phyloP scores from a whole-genome alignment of 2,329 filamentous ascomycete genomes.

The Monosporascus sp. region DNA sequence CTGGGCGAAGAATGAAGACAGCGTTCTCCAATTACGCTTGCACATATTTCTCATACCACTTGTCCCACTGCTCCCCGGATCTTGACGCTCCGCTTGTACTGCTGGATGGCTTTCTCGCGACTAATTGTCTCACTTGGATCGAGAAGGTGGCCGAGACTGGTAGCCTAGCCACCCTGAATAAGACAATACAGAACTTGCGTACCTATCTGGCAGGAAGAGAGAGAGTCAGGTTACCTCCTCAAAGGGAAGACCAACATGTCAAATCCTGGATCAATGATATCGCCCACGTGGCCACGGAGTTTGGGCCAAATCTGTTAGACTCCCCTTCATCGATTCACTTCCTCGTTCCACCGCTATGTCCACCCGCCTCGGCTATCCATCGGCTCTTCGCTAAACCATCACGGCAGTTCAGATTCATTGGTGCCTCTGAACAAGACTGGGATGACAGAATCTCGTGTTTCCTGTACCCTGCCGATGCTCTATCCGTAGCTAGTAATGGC shows the following conservation, averaged over 20 bases:
- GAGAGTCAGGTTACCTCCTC: background rate
- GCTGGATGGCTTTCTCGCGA: background rate
- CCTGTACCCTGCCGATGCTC: background rate
- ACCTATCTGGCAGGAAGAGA: background rate
- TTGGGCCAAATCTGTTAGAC: constrained; percentile 1
- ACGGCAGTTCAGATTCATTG: background rate
- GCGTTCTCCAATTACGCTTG: background rate
- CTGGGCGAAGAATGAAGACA: background rate
- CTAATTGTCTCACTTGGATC: background rate
- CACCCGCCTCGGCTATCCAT: background rate
- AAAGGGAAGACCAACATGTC: background rate
- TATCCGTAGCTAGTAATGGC: background rate
- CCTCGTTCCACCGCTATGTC: constrained; percentile 1
- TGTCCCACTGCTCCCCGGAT: background rate
- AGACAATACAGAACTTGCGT: background rate
- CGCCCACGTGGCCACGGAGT: constrained; percentile 1
- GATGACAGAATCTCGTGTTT: constrained; percentile 4
- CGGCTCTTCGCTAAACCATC: background rate
- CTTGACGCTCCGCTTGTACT: background rate
- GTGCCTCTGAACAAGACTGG: constrained; percentile 1
- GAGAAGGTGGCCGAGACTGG: background rate
- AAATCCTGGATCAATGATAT: constrained; percentile 1
- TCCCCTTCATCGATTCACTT: constrained; percentile 2
- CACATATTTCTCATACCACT: constrained; percentile 1
- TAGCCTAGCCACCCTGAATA: background rate